Conservation (phyloP, 768 basidiomycete species). For the Crepidotus variabilis region DNA sequence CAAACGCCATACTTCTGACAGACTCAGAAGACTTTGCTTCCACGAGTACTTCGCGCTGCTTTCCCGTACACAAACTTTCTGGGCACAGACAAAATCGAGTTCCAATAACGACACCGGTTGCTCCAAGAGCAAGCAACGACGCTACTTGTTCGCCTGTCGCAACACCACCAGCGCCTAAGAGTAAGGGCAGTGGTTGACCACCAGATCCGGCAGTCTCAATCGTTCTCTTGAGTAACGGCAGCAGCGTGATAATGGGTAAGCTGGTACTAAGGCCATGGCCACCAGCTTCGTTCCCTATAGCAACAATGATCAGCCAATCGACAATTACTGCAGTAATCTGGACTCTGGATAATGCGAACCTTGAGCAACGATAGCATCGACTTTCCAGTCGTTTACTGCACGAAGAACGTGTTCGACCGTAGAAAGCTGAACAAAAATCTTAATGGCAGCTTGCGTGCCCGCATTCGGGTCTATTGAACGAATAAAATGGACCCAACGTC, state of each 20-base stretch:
- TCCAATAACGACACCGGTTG: conserved; percentile 64
- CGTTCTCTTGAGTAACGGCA: too few relatives aligned
- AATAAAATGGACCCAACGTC: conserved; percentile 57
- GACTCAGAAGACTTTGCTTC: conserved; percentile 41
- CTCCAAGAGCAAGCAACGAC: conserved; percentile 61
- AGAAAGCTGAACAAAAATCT: conserved; percentile 64
- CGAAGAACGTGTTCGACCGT: conserved; percentile 27
- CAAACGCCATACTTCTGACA: conserved; percentile 61
- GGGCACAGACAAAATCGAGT: conserved; percentile 71
- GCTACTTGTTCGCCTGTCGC: conserved; percentile 63
- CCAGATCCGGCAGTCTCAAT: background rate
- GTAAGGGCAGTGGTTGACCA: conserved; percentile 35
- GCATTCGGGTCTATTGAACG: conserved; percentile 48
- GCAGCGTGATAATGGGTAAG: too few relatives aligned
- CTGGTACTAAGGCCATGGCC: too few relatives aligned
- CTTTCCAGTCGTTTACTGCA: too few relatives aligned
- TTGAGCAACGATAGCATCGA: too few relatives aligned
- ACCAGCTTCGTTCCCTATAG: too few relatives aligned
- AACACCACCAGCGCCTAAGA: conserved; percentile 77
- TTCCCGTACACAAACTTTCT: conserved; percentile 56
- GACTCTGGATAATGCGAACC: too few relatives aligned
- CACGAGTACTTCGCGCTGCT: conserved; percentile 51
- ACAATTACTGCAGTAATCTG: too few relatives aligned
- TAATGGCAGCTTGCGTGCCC: conserved; percentile 37
- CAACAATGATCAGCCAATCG: too few relatives aligned